A percentile compares a stretch with the other conserved stretches of the same genome.
phyloP scores from a whole-genome alignment of 1,284 basidiomycete genomes.

The Somion occarium region DNA sequence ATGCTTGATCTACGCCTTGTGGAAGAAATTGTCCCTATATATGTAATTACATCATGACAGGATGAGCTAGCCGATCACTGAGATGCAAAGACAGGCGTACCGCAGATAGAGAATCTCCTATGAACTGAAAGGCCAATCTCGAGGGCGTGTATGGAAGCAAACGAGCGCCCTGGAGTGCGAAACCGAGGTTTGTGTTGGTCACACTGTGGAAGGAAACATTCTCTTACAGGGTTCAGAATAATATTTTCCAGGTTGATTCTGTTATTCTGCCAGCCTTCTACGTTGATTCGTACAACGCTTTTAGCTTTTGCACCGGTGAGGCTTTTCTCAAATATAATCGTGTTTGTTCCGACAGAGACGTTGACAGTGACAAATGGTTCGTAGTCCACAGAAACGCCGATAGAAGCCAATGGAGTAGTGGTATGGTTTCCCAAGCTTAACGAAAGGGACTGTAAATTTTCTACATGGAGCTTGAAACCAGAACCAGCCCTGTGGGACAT shows the following conservation, averaged over 20 bases:
- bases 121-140: conserved; percentile 47
- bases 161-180: conserved; percentile 34
- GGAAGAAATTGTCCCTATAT: conserved; percentile 48
- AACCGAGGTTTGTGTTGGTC: background rate
- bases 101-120: conserved; percentile 55
- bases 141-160: conserved; percentile 44
- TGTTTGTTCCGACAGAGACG: conserved; percentile 41
- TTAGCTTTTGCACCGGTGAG: conserved; percentile 6
- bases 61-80: conserved; percentile 5
- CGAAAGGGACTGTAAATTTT: conserved; percentile 38
- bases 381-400: conserved; percentile 48
- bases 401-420: conserved; percentile 37
- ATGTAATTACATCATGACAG: conserved; percentile 7
- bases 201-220: background rate
- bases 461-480: conserved; percentile 47
- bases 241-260: conserved; percentile 47
- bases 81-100: conserved; percentile 26
- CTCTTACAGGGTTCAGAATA: conserved; percentile 38
- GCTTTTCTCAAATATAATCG: conserved; percentile 21
- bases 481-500: conserved; percentile 41
- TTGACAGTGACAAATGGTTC: conserved; percentile 43
- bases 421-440: conserved; percentile 48
- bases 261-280: conserved; percentile 56
- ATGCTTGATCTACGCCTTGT: conserved; percentile 51
- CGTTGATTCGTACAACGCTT: conserved; percentile 43